These are phyloP conservation scores for Tylopilus felleus DNA, from an alignment of 768 basidiomycete species.

Conservation along the genomic window DNA sequence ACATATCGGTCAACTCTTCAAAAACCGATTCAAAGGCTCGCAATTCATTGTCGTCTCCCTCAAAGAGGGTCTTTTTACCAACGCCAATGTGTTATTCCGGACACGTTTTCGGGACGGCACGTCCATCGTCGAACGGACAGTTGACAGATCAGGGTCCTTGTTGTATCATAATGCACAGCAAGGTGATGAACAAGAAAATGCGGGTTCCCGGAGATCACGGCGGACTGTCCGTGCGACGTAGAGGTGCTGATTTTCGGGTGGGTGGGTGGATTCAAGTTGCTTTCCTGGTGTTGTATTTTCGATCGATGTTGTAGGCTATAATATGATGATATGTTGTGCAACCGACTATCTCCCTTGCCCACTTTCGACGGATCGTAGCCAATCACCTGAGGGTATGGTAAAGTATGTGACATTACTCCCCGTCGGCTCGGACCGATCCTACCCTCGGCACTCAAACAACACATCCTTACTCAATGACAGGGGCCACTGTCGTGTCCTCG, in stretches of 20 bases:
- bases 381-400: too few species aligned
- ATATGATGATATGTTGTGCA: neutral
- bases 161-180: slow-evolving; percentile 31
- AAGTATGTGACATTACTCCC: neutral
- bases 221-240: slow-evolving; percentile 8
- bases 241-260: neutral
- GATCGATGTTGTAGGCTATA: slow-evolving; percentile 10
- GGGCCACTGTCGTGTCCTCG: neutral
- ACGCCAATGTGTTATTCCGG: slow-evolving; percentile 94
- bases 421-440: too few species aligned
- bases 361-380: neutral
- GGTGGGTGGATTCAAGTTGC: neutral
- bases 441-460: neutral
- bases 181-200: slow-evolving; percentile 7
- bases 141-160: slow-evolving; percentile 54
- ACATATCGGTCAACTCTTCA: slow-evolving; percentile 97
- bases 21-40: slow-evolving; percentile 93
- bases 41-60: slow-evolving; percentile 98
- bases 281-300: neutral
- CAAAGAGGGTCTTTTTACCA: slow-evolving; percentile 96
- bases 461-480: neutral
- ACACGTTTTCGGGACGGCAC: slow-evolving; percentile 94
- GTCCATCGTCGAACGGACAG: slow-evolving; percentile 81
- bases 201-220: slow-evolving; percentile 19
- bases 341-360: neutral